phyloP scores from a whole-genome alignment of 768 basidiomycete genomes.

The Mycena maculata region DNA sequence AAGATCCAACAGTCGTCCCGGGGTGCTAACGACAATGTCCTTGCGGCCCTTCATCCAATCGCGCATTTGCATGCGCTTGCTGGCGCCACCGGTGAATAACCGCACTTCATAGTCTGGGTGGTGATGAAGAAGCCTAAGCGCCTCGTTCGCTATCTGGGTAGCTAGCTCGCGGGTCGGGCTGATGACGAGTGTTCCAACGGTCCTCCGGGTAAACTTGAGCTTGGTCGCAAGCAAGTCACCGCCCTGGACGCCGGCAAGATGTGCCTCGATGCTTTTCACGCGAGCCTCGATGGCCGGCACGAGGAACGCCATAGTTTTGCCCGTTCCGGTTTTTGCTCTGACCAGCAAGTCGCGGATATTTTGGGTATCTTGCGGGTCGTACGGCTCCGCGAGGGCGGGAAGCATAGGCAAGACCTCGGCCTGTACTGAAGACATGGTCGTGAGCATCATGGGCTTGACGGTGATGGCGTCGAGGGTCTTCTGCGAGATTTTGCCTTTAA shows the following conservation, averaged over 20 bases:
- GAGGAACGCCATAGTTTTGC: constrained; percentile 90
- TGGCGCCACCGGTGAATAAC: constrained; percentile 82
- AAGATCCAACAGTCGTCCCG: constrained; percentile 86
- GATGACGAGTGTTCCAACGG: constrained; percentile 82
- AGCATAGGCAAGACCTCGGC: constrained; percentile 80
- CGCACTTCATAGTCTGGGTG: constrained; percentile 75
- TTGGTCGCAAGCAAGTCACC: constrained; percentile 53
- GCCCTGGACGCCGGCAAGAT: constrained; percentile 27
- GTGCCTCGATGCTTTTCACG: constrained; percentile 62
- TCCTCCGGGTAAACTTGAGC: constrained; percentile 53
- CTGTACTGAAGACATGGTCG: constrained; percentile 85
- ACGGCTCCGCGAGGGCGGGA: constrained; percentile 72
- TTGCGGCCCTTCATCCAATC: constrained; percentile 72
- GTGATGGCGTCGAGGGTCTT: constrained; percentile 70
- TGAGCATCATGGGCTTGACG: constrained; percentile 71
- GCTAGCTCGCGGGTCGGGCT: constrained; percentile 93
- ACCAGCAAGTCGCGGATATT: constrained; percentile 78
- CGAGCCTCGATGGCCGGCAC: constrained; percentile 88
- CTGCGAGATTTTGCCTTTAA: constrained; percentile 53
- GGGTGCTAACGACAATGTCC: constrained; percentile 91
- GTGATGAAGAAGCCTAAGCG: constrained; percentile 69
- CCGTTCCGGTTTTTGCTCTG: constrained; percentile 89
- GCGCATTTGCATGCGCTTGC: constrained; percentile 72
- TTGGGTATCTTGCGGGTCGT: constrained; percentile 47
- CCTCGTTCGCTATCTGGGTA: constrained; percentile 89